These are phyloP conservation scores for Cucumis melo DNA, from an alignment of 306 rosid species.

Conservation along the genomic window DNA sequence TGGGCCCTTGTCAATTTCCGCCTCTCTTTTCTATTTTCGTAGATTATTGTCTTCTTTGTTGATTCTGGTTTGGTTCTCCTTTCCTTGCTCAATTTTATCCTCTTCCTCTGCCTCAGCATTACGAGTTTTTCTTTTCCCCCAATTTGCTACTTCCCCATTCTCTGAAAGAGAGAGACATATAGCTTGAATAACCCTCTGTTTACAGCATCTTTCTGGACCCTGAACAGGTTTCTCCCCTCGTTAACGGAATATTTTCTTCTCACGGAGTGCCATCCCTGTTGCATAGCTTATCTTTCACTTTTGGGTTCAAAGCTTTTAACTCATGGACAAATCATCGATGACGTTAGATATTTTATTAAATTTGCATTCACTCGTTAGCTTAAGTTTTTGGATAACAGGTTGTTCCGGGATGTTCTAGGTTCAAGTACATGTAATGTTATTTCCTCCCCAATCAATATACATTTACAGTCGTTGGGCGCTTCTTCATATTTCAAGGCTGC, in stretches of 20 bases:
- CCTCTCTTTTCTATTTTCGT: neutral
- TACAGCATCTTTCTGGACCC: no score
- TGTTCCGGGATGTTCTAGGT: no score
- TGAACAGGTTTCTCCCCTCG: neutral
- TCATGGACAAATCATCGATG: neutral
- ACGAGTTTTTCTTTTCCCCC: neutral
- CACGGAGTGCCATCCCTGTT: neutral
- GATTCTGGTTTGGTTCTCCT: neutral
- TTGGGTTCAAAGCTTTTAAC: neutral
- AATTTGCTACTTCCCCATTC: no score
- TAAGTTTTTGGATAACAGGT: no score
- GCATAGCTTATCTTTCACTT: neutral
- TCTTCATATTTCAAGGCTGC: no score
- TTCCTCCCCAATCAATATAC: no score
- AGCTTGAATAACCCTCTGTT: no score
- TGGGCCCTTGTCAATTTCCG: neutral
- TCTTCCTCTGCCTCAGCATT: neutral
- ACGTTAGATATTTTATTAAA: no score
- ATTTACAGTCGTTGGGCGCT: no score
- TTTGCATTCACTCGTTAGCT: no score
- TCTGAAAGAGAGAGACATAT: neutral
- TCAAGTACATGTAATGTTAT: no score
- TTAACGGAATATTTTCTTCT: neutral
- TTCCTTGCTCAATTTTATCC: neutral
- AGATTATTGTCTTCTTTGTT: neutral